These are phyloP conservation scores for Prunus armeniaca DNA, from an alignment of 306 rosid genomes.

Conservation along the genomic window DNA sequence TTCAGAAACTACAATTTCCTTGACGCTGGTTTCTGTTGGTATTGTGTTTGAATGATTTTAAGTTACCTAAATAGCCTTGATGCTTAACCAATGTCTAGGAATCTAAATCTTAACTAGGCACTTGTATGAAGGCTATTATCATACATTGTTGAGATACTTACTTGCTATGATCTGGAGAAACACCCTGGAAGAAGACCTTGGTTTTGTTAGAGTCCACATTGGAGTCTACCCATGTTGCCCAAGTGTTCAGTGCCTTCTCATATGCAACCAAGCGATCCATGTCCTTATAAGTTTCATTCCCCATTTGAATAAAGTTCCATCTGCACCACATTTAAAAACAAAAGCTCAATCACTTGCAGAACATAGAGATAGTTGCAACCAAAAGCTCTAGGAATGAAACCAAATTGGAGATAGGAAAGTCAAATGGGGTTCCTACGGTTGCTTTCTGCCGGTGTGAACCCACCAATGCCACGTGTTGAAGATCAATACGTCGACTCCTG, in stretches of 20 bases:
- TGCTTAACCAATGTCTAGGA: no score
- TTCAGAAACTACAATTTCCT: no score
- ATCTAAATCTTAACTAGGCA: no score
- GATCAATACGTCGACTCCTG: slow-evolving; percentile 17
- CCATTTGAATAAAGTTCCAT: slow-evolving; percentile 66
- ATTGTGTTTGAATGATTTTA: no score
- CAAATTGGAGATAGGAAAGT: no score
- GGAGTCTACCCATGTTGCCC: slow-evolving; percentile 78
- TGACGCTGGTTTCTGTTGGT: no score
- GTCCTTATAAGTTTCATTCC: slow-evolving; percentile 33
- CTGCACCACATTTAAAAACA: slow-evolving; percentile 22
- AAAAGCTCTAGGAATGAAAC: neutral
- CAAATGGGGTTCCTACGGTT: slow-evolving; percentile 24
- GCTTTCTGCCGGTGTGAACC: slow-evolving; percentile 38
- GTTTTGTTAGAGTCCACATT: slow-evolving; percentile 44
- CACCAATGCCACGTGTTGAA: slow-evolving; percentile 52
- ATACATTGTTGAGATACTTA: slow-evolving; percentile 12
- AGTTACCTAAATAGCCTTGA: no score
- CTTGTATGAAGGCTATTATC: no score
- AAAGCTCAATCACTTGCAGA: neutral
- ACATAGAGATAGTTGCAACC: neutral
- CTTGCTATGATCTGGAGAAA: slow-evolving; percentile 75
- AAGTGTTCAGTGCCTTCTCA: slow-evolving; percentile 63
- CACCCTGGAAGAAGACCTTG: slow-evolving; percentile 67
- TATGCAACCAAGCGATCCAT: slow-evolving; percentile 69